A percentile compares a stretch with the other conserved stretches of the same genome.
These are phyloP conservation scores for Candida yuanshanica DNA, from an alignment of 805 yeast genomes.

Conservation along the genomic window DNA sequence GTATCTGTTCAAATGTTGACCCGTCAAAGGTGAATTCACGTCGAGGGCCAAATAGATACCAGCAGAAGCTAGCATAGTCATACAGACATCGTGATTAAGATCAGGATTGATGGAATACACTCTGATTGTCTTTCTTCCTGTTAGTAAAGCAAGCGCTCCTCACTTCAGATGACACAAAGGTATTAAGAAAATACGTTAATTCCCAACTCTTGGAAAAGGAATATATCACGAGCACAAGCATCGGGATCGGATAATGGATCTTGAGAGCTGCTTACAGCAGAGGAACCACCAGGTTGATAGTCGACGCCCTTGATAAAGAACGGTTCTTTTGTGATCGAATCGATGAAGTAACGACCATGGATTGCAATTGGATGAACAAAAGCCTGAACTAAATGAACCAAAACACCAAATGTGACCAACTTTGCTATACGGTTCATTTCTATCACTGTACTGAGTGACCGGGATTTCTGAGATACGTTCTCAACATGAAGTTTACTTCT, in stretches of 20 bases:
- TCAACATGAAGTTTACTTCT: no score
- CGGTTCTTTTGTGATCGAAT: constrained; percentile 68
- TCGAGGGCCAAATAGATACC: constrained; percentile 90
- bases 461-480: no score
- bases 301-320: constrained; percentile 85
- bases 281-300: constrained; percentile 94
- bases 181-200: constrained; percentile 43
- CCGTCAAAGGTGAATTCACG: constrained; percentile 79
- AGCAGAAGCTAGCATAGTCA: constrained; percentile 86
- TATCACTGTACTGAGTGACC: neutral
- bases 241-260: constrained; percentile 78
- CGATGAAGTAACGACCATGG: constrained; percentile 67
- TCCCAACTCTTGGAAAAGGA: constrained; percentile 75
- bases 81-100: constrained; percentile 80
- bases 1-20: constrained; percentile 79
- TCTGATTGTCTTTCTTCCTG: constrained; percentile 58
- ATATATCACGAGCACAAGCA: constrained; percentile 75
- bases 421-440: neutral
- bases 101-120: constrained; percentile 84
- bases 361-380: constrained; percentile 62
- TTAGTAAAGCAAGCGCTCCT: no score
- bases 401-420: neutral
- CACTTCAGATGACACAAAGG: no score
- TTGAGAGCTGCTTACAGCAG: constrained; percentile 44
- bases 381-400: constrained; percentile 10